phyloP scores from a whole-genome alignment of 2,329 filamentous ascomycete species.

The Fonsecaea erecta region DNA sequence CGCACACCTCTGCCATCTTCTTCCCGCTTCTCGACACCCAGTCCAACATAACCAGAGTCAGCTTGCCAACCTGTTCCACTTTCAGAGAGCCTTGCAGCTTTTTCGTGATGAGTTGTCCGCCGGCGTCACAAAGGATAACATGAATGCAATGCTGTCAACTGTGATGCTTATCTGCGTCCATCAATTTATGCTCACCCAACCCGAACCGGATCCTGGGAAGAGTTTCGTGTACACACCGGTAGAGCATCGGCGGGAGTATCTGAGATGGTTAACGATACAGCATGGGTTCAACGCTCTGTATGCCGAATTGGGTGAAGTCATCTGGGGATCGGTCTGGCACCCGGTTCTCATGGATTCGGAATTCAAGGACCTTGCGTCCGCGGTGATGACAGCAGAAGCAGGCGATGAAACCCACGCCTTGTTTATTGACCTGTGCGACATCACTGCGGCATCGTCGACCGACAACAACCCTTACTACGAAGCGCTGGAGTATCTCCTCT shows the following conservation, averaged over 20 bases:
- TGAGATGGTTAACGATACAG: conserved; percentile 21
- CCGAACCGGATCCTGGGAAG: conserved; percentile 6
- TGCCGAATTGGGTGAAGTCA: conserved; percentile 9
- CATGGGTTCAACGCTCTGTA: conserved; percentile 17
- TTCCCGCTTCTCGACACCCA: conserved; percentile 37
- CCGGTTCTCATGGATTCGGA: conserved; percentile 25
- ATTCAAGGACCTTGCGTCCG: neutral
- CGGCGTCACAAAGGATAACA: conserved; percentile 41
- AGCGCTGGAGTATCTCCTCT: conserved; percentile 22
- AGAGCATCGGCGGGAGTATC: conserved; percentile 6
- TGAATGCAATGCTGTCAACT: conserved; percentile 46
- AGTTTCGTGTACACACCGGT: conserved; percentile 24
- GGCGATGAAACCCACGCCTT: conserved; percentile 16
- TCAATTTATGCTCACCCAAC: conserved; percentile 39
- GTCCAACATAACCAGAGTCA: conserved; percentile 39
- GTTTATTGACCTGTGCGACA: conserved; percentile 24
- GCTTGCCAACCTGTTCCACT: conserved; percentile 42
- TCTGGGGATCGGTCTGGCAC: conserved; percentile 21
- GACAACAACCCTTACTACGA: conserved; percentile 24
- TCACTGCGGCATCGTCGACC: conserved; percentile 2
- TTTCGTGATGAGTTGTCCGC: conserved; percentile 43
- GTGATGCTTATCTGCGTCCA: conserved; percentile 46
- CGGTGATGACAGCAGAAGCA: neutral
- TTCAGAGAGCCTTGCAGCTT: conserved; percentile 44
- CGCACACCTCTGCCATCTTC: conserved; percentile 41